A percentile compares a stretch with the other conserved stretches of the same genome.
These are phyloP conservation scores for Aurantiochytrium sp. DNA, from an alignment of 108 stramenopile species.

Conservation along the genomic window DNA sequence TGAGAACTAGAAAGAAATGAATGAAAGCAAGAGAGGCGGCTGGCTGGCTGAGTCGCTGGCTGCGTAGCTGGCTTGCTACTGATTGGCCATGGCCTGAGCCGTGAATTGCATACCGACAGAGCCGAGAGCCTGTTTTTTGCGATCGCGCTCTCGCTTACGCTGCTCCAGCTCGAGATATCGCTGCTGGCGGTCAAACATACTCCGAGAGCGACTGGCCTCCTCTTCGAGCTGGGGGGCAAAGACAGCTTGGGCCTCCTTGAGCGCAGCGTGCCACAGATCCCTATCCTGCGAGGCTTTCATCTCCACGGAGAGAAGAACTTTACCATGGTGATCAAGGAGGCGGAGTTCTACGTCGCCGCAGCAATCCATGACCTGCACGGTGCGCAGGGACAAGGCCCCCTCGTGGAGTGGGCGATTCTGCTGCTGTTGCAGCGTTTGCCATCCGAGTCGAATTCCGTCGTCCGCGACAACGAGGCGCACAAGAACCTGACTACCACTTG, in stretches of 20 bases:
- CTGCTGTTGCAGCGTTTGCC: background rate
- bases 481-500: background rate
- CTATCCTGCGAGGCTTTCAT: background rate
- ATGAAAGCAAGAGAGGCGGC: no score
- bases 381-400: background rate
- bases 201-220: background rate
- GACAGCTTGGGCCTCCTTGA: background rate
- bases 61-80: background rate
- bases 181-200: background rate
- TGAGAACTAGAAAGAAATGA: no score
- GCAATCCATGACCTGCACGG: background rate
- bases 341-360: background rate
- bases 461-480: background rate
- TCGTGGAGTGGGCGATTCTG: background rate
- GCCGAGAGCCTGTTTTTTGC: background rate
- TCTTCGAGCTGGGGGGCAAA: background rate
- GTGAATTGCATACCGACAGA: slow-evolving; percentile 1
- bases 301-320: background rate
- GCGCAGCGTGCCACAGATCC: background rate
- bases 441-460: background rate
- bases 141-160: background rate
- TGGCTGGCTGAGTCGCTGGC: no score
- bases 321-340: background rate
- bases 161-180: background rate
- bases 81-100: background rate